Conservation (phyloP, 768 basidiomycete species). For the Mycena leptocephala region DNA sequence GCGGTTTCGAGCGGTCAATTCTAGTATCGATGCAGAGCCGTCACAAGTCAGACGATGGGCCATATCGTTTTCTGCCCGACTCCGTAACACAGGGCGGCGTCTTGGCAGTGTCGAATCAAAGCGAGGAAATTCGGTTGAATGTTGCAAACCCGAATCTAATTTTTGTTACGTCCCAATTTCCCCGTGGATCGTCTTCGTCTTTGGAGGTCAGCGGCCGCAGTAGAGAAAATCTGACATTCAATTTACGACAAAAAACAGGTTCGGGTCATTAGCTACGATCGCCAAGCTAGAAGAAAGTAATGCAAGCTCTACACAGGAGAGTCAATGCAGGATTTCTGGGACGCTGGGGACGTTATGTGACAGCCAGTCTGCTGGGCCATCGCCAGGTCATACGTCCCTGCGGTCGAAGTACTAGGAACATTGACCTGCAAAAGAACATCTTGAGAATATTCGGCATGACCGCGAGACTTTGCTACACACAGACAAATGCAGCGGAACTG, state of each 20-base stretch:
- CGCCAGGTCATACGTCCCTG: constrained; percentile 12
- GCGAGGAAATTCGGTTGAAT: constrained; percentile 16
- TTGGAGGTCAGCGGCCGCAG: background rate
- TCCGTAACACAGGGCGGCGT: background rate
- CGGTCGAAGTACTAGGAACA: background rate
- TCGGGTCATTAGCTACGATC: background rate
- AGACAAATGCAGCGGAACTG: constrained; percentile 25
- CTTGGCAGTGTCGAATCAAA: background rate
- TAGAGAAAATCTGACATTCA: background rate
- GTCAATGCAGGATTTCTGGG: constrained; percentile 26
- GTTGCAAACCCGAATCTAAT: background rate
- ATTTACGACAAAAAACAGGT: background rate
- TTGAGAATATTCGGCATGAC: background rate
- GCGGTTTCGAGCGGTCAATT: too few species aligned
- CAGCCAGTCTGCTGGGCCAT: constrained; percentile 15
- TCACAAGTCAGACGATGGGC: background rate
- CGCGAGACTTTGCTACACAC: constrained; percentile 2
- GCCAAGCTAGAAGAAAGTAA: background rate
- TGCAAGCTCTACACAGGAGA: constrained; percentile 13
- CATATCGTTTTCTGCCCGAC: background rate
- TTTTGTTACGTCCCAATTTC: background rate
- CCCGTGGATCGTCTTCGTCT: background rate
- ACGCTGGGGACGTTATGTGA: background rate
- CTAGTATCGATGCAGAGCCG: background rate
- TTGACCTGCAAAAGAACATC: constrained; percentile 8